A percentile compares a stretch with the other conserved stretches of the same genome.
These are phyloP conservation scores for Penicillium fuscoglaucum DNA, from an alignment of 2,329 filamentous ascomycete genomes.

Conservation along the genomic window DNA sequence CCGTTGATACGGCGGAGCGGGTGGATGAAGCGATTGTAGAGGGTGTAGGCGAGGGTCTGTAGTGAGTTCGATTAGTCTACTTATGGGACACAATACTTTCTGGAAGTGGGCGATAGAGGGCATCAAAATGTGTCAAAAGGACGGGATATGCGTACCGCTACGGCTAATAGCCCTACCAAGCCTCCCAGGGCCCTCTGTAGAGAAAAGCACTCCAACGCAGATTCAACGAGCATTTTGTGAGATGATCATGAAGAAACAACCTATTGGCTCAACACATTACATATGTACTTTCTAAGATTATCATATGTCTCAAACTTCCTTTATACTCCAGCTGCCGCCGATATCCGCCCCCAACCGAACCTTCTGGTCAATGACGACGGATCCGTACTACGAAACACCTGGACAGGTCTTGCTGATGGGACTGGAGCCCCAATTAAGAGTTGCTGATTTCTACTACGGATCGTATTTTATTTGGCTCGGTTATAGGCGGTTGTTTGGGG, in stretches of 20 bases:
- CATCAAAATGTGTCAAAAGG: background rate
- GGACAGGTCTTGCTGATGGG: background rate
- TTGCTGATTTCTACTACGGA: background rate
- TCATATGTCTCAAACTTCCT: conserved; percentile 7
- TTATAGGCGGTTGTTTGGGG: conserved; percentile 9
- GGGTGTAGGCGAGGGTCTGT: conserved; percentile 32
- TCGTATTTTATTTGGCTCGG: background rate
- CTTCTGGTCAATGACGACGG: conserved; percentile 15
- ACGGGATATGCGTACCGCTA: conserved; percentile 20
- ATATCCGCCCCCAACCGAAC: conserved; percentile 28
- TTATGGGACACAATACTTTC: background rate
- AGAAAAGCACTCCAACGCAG: conserved; percentile 21
- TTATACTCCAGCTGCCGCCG: conserved; percentile 17
- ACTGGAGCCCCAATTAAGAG: background rate
- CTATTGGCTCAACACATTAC: conserved; percentile 1
- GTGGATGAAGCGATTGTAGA: conserved; percentile 40
- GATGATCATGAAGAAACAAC: conserved; percentile 1
- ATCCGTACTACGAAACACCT: background rate
- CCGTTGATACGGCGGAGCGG: conserved; percentile 36
- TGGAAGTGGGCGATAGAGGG: background rate
- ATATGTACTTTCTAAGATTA: background rate
- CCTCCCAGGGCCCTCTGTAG: conserved; percentile 18
- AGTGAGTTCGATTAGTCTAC: background rate
- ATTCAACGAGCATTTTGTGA: conserved; percentile 27
- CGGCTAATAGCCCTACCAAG: conserved; percentile 18